phyloP scores from a whole-genome alignment of 495 filamentous ascomycete species.

The Trichocladium uniseriatum region DNA sequence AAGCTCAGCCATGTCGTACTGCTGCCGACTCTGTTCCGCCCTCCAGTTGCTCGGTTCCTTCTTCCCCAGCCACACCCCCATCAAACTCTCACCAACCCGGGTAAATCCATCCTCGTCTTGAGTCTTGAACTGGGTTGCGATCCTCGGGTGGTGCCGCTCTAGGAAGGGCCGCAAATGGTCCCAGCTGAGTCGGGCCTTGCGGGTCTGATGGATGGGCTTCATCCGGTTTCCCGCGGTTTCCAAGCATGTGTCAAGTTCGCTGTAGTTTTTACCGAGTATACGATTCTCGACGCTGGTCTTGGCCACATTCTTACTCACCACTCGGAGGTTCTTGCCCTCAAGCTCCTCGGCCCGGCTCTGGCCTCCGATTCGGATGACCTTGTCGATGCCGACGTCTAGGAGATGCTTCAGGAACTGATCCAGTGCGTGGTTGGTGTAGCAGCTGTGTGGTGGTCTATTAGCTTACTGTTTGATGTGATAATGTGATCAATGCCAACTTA shows the following conservation, averaged over 20 bases:
- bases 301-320: slow-evolving; percentile 19
- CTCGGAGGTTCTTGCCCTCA: slow-evolving; percentile 38
- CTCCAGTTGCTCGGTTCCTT: too few relatives aligned
- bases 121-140: not conserved
- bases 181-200: not conserved
- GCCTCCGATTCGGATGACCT: slow-evolving; percentile 62
- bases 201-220: not conserved
- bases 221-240: not conserved
- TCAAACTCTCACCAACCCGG: not conserved
- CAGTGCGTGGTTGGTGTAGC: slow-evolving; percentile 66
- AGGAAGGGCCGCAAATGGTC: not conserved
- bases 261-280: not conserved
- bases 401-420: slow-evolving; percentile 66
- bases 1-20: not conserved
- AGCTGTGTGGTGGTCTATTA: slow-evolving; percentile 16
- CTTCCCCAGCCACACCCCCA: slow-evolving; percentile 6
- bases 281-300: slow-evolving; percentile 28
- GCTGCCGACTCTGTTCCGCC: not conserved
- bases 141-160: not conserved
- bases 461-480: too few relatives aligned
- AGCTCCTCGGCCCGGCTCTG: slow-evolving; percentile 53
- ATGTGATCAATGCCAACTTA: too few relatives aligned
- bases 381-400: slow-evolving; percentile 41
- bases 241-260: not conserved
- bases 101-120: not conserved